phyloP scores from a whole-genome alignment of 2,329 filamentous ascomycete species.

The Xylariaceae sp. region DNA sequence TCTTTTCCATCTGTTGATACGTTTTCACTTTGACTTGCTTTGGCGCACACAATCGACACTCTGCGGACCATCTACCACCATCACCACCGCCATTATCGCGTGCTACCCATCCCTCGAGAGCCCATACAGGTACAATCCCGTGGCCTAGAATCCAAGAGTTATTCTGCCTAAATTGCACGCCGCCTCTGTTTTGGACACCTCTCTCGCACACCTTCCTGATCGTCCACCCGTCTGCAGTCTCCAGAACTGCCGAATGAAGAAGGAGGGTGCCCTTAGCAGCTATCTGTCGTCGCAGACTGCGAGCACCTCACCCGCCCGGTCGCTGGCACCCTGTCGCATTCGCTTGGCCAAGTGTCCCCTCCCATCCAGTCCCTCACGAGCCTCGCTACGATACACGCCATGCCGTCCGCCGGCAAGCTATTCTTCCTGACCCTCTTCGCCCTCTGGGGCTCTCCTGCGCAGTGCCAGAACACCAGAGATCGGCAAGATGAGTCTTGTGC shows the following conservation, averaged over 20 bases:
- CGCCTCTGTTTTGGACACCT: constrained; percentile 4
- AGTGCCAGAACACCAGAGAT: constrained; percentile 39
- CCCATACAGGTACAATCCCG: constrained; percentile 1
- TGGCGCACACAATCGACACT: too few species aligned
- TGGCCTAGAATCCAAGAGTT: constrained; percentile 4
- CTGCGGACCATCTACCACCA: too few species aligned
- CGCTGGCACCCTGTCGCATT: not conserved
- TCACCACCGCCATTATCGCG: not conserved
- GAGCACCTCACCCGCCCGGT: constrained; percentile 5
- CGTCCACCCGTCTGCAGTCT: constrained; percentile 2
- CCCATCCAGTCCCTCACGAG: constrained; percentile 14
- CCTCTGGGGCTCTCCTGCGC: constrained; percentile 49
- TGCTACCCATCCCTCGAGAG: not conserved
- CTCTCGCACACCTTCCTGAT: not conserved
- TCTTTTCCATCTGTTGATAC: too few species aligned
- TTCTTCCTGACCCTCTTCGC: constrained; percentile 58
- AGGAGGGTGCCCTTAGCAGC: constrained; percentile 10
- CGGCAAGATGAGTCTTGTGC: constrained; percentile 48
- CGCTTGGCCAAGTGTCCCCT: constrained; percentile 15
- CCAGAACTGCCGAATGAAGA: constrained; percentile 19
- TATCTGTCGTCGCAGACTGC: not conserved
- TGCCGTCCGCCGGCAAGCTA: constrained; percentile 53
- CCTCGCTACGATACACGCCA: constrained; percentile 27
- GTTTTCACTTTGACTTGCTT: too few species aligned
- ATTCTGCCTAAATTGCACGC: constrained; percentile 19